A percentile compares a stretch with the other conserved stretches of the same genome.
phyloP scores from a whole-genome alignment of 2,329 filamentous ascomycete genomes.

The Diaporthe batatas region DNA sequence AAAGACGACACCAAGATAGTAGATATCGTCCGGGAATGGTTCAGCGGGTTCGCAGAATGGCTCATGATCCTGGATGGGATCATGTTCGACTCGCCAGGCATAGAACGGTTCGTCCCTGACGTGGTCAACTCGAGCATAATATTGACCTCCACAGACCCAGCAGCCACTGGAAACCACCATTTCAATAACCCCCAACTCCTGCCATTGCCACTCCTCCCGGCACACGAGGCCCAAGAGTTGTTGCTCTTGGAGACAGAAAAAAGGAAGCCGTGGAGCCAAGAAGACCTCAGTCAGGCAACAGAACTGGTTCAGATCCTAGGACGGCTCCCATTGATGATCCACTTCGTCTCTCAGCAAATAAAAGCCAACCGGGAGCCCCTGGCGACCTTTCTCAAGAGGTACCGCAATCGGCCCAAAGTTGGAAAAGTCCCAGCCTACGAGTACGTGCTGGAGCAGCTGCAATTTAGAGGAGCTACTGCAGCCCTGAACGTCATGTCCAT shows the following conservation, averaged over 20 bases:
- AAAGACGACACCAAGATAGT: constrained; percentile 63
- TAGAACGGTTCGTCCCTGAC: constrained; percentile 75
- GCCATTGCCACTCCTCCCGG: constrained; percentile 66
- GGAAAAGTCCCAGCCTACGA: constrained; percentile 62
- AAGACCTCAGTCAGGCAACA: constrained; percentile 69
- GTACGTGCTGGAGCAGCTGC: constrained; percentile 63
- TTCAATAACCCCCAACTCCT: constrained; percentile 72
- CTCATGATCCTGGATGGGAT: constrained; percentile 77
- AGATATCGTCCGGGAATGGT: constrained; percentile 70
- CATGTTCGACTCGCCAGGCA: constrained; percentile 67
- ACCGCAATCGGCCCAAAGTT: constrained; percentile 67
- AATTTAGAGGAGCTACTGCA: constrained; percentile 60
- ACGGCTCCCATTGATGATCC: constrained; percentile 75
- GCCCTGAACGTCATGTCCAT: constrained; percentile 75
- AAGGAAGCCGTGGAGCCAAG: constrained; percentile 64
- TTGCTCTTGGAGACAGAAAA: constrained; percentile 74
- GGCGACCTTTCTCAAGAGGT: constrained; percentile 70
- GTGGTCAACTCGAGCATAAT: constrained; percentile 73
- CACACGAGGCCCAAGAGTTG: constrained; percentile 70
- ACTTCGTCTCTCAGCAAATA: constrained; percentile 73
- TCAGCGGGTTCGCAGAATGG: constrained; percentile 73
- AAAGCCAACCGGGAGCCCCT: constrained; percentile 72
- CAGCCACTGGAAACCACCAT: constrained; percentile 65
- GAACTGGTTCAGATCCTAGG: constrained; percentile 75
- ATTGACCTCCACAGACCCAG: constrained; percentile 75